Evolutionary conservation across 768 basidiomycete species (phyloP), one percentile per base, ranked within the genome.

Genomic region (Mrakia gelida): DNA sequence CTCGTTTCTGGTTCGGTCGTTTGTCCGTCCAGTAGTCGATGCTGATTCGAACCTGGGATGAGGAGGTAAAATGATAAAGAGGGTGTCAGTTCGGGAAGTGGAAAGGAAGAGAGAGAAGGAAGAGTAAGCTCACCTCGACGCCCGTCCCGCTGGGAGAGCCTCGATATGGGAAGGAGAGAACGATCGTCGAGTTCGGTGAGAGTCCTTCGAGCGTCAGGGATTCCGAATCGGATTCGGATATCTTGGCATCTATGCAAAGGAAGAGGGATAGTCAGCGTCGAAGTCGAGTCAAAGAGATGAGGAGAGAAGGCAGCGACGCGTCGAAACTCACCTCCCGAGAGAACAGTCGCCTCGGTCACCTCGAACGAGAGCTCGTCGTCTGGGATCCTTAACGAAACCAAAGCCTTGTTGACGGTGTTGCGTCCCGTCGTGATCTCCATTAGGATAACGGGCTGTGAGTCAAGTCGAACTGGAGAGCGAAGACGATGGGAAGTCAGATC

Each of bases 11-110:
- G 4, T 84, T 84, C 0, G 90, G 87, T 78, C 91, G 88, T 1
- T 85, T 80, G 9, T 81, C 82, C 0, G 92, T 92, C 9, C 84
- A 86, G 83, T 97, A 98, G 72, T 90, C 89, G 26, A 92, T 87
- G 49, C 87, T 86, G 61, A 92, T 82, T 16, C 86, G 86, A 41
- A 94, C 88, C 91, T 91, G 90, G 92, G 81, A 30, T 62, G n/a
- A 30, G 23, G 41, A 18, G 18, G n/a, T 26, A n/a, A n/a, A n/a
- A n/a, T n/a, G 26, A 68, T n/a, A 34, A 26, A 34, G 26, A 67
- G 2, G 28, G 65, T 41, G 45, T 45, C 63, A 49, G 43, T 38
- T 9, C 59, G 28, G 21, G 21, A 21, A 52, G 9, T 5, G 16
- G 49, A 52, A 16, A 5, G 49, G 49, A 7, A 21, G 18, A 0